These are phyloP conservation scores for Yamadazyma oceani DNA, from an alignment of 1,139 yeast species.

Conservation along the genomic window DNA sequence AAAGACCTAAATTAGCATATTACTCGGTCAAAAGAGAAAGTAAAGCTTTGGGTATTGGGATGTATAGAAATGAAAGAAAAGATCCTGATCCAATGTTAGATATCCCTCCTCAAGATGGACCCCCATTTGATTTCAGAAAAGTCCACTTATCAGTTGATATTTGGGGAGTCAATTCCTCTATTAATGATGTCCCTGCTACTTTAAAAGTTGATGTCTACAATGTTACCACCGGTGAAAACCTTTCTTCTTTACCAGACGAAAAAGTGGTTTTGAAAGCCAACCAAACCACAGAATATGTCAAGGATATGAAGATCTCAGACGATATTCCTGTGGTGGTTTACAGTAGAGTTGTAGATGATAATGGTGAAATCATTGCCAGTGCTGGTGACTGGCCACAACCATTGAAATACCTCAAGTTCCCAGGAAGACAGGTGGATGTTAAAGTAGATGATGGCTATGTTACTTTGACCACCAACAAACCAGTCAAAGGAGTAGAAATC, in stretches of 20 bases:
- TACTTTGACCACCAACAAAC: constrained; percentile 27
- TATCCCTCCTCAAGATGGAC: constrained; percentile 22
- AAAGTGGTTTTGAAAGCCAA: constrained; percentile 27
- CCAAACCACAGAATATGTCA: constrained; percentile 32
- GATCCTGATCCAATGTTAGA: constrained; percentile 18
- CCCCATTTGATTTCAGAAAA: constrained; percentile 19
- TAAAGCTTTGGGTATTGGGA: constrained; percentile 33
- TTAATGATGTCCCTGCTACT: constrained; percentile 19
- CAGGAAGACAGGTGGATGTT: constrained; percentile 16
- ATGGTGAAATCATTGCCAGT: constrained; percentile 25
- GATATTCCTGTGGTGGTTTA: constrained; percentile 23
- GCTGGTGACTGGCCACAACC: constrained; percentile 58
- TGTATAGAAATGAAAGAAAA: constrained; percentile 26
- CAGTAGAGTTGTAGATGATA: constrained; percentile 16
- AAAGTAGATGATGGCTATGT: constrained; percentile 19
- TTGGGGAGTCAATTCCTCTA: constrained; percentile 43
- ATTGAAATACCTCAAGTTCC: constrained; percentile 39
- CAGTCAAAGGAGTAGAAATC: constrained; percentile 43
- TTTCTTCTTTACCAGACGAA: constrained; percentile 17
- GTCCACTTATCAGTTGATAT: constrained; percentile 26
- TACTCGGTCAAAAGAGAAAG: constrained; percentile 47
- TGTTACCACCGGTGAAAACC: constrained; percentile 28
- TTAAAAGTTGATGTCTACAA: constrained; percentile 31
- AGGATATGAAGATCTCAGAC: constrained; percentile 15
- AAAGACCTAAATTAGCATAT: constrained; percentile 43